phyloP scores from a whole-genome alignment of 768 basidiomycete species.

The Leccinum subgranulosum region DNA sequence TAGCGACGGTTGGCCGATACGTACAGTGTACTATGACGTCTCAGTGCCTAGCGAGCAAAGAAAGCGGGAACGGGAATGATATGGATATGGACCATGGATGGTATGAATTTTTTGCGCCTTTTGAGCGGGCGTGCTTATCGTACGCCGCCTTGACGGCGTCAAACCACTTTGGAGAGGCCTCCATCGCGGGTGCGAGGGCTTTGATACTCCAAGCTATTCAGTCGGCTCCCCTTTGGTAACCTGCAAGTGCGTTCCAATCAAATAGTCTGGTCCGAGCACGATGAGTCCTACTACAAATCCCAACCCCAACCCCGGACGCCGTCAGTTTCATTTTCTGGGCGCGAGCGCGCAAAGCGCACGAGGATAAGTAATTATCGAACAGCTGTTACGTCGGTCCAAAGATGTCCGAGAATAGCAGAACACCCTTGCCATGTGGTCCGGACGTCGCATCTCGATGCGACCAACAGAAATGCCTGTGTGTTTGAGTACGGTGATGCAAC shows the following conservation, averaged over 20 bases:
- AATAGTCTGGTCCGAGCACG: slow-evolving; percentile 59
- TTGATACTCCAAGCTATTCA: slow-evolving; percentile 37
- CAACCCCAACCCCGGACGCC: too few species aligned
- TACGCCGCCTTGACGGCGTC: slow-evolving; percentile 46
- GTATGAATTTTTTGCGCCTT: too few species aligned
- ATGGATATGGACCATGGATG: not conserved
- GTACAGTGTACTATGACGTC: slow-evolving; percentile 38
- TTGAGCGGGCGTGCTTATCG: slow-evolving; percentile 29
- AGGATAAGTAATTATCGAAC: slow-evolving; percentile 59
- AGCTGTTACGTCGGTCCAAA: slow-evolving; percentile 52
- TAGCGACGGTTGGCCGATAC: slow-evolving; percentile 1
- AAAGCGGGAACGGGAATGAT: not conserved
- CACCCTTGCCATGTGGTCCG: slow-evolving; percentile 32
- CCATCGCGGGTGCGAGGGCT: slow-evolving; percentile 32
- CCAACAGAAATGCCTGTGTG: slow-evolving; percentile 50
- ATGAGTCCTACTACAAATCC: slow-evolving; percentile 48
- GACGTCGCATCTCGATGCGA: slow-evolving; percentile 25
- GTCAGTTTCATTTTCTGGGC: not conserved
- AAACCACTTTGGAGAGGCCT: slow-evolving; percentile 47
- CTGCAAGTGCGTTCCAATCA: slow-evolving; percentile 47
- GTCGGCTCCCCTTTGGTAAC: slow-evolving; percentile 32
- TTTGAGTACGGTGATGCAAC: slow-evolving; percentile 49
- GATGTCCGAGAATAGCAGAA: slow-evolving; percentile 56
- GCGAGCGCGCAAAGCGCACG: slow-evolving; percentile 32
- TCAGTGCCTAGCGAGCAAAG: slow-evolving; percentile 16